phyloP scores from a whole-genome alignment of 2,329 filamentous ascomycete species.

The Aspergillus costaricaensis region DNA sequence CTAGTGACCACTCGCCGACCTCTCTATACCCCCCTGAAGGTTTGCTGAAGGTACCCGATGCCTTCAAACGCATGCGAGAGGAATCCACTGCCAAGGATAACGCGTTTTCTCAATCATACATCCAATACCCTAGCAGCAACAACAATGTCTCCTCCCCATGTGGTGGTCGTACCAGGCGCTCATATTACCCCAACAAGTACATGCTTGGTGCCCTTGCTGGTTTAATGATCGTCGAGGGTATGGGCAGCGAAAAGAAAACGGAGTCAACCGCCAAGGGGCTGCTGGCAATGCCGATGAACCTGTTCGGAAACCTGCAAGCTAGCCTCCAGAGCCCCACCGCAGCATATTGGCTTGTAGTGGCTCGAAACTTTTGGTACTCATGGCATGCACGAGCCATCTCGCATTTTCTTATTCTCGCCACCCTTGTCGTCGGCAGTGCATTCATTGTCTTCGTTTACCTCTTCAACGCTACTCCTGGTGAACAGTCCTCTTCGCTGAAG shows the following conservation, averaged over 20 bases:
- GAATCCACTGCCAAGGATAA: conserved; percentile 34
- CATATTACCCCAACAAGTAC: conserved; percentile 67
- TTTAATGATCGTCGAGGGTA: conserved; percentile 85
- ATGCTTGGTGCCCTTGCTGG: conserved; percentile 92
- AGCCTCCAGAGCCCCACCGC: conserved; percentile 29
- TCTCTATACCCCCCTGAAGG: conserved; percentile 44
- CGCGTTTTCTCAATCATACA: conserved; percentile 43
- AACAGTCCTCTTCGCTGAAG: conserved; percentile 50
- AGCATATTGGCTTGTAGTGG: conserved; percentile 28
- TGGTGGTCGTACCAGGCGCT: conserved; percentile 46
- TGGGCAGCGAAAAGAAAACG: conserved; percentile 65
- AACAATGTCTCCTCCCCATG: conserved; percentile 37
- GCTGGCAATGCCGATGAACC: conserved; percentile 62
- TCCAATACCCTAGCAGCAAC: conserved; percentile 32
- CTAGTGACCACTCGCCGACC: conserved; percentile 33
- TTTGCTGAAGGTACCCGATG: conserved; percentile 47
- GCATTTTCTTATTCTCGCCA: conserved; percentile 53
- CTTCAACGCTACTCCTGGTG: conserved; percentile 59
- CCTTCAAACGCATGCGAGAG: conserved; percentile 46
- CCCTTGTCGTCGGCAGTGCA: conserved; percentile 55
- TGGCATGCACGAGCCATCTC: conserved; percentile 42
- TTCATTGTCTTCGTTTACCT: conserved; percentile 60
- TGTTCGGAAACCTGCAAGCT: conserved; percentile 50
- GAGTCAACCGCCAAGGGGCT: conserved; percentile 68
- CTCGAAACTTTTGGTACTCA: conserved; percentile 35